Evolutionary conservation across 2,329 filamentous ascomycete species (phyloP).

Genomic region (Aureobasidium leucospermi): DNA sequence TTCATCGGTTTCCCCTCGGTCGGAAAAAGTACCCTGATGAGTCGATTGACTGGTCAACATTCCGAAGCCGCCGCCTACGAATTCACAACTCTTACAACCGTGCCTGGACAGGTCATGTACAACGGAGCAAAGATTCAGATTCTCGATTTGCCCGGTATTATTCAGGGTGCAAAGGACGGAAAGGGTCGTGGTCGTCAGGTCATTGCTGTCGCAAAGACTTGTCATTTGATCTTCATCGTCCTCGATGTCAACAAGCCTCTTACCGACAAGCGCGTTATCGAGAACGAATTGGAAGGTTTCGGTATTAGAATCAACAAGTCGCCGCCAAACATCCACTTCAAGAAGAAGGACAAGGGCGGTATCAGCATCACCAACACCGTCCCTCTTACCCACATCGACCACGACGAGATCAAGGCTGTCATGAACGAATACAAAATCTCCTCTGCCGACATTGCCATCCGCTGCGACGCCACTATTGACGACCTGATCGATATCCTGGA

Average conservation of each 20-base stretch:
- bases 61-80: conserved; percentile 97
- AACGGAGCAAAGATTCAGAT: conserved; percentile 97
- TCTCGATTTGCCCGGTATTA: conserved; percentile 94
- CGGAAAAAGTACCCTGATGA: conserved; percentile 98
- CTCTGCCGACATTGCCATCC: conserved; percentile 93
- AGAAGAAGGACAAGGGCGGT: conserved; percentile 98
- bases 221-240: conserved; percentile 97
- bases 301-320: conserved; percentile 96
- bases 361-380: conserved; percentile 94
- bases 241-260: conserved; percentile 97
- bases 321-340: conserved; percentile 97
- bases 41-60: conserved; percentile 85
- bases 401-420: conserved; percentile 95
- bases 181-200: conserved; percentile 95
- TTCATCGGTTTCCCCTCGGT: conserved; percentile 99
- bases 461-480: conserved; percentile 95
- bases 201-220: conserved; percentile 97
- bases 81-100: conserved; percentile 95
- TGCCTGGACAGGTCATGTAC: conserved; percentile 91
- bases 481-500: conserved; percentile 95
- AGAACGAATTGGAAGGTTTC: conserved; percentile 91
- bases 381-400: conserved; percentile 82
- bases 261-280: conserved; percentile 93
- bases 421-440: conserved; percentile 96
- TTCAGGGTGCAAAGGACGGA: conserved; percentile 90